Evolutionary conservation across 768 basidiomycete species (phyloP), one percentile per base, ranked within the genome.

Genomic region (Rhizopogon salebrosus): DNA sequence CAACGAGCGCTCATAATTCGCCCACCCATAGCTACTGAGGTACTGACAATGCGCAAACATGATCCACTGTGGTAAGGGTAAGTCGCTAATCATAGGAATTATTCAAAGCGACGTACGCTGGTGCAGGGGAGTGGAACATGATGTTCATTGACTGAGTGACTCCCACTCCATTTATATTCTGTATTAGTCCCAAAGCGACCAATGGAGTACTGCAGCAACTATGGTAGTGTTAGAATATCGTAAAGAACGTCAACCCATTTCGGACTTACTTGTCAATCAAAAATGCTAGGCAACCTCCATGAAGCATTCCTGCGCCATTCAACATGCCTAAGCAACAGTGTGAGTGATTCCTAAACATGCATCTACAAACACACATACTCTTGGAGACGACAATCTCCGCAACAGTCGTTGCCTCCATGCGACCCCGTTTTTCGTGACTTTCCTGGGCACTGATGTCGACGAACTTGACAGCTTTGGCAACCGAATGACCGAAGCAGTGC

Each of bases 211-310:
- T 80, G 38, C 82, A 83, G 64, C 85, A 86, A 60, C 82, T 84
- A 57, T 34, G 13, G 35, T 22, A 26, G 8, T n/a, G 4, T 55
- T 18, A 54, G 51, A 7, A 23, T 31, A 52, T 49, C 18, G 4
- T 22, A 7, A 31, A 10, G 8, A 54, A n/a, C 7, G 1, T 18
- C 23, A 52, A 10, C 22, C 3, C 6, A 26, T 14, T 14, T 20
- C n/a, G 39, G 29, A 67, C 77, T 46, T 54, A 84, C 84, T 85
- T 87, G 68, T 89, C 87, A 40, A 88, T 80, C 51, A 89, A 71
- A 67, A 87, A 87, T 41, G 85, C 82, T 31, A 89, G 64, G 51
- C 84, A 85, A 36, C 83, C 86, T n/a, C 87, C 87, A 57, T 88
- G 87, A 14, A 88, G 72, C 80, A 86, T 85, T 2, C 83, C 83